Percentiles rank a stretch among this genome's conserved stretches.
These are phyloP conservation scores for Ascodesmis nigricans DNA, from an alignment of 495 filamentous ascomycete genomes.

Conservation along the genomic window DNA sequence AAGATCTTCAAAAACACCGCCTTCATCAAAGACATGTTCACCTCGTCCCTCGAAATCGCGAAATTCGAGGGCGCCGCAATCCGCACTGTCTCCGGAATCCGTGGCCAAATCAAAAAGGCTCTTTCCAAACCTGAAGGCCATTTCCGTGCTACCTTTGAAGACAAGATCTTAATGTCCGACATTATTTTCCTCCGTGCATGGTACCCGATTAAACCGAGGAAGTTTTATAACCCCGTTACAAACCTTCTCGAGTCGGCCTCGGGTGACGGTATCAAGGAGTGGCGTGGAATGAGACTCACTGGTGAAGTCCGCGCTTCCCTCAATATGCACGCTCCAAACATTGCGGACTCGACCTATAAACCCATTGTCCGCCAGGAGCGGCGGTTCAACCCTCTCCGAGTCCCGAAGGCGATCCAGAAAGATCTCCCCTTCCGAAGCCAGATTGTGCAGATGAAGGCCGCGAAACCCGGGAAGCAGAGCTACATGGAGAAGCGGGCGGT, in stretches of 20 bases:
- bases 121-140: conserved; percentile 78
- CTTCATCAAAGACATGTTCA: conserved; percentile 99
- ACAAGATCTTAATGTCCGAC: conserved; percentile 90
- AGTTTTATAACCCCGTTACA: conserved; percentile 91
- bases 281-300: conserved; percentile 84
- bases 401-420: conserved; percentile 63
- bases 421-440: conserved; percentile 86
- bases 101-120: conserved; percentile 90
- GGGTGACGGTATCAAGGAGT: conserved; percentile 28
- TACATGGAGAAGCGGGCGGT: conserved; percentile 91
- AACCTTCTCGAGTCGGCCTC: conserved; percentile 43
- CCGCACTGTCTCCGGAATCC: conserved; percentile 81
- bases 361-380: conserved; percentile 56
- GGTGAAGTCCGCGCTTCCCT: conserved; percentile 68
- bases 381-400: conserved; percentile 83
- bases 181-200: conserved; percentile 89
- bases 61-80: conserved; percentile 95
- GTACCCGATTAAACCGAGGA: conserved; percentile 84
- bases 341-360: conserved; percentile 62
- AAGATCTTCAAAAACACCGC: conserved; percentile 99
- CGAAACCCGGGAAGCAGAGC: conserved; percentile 57
- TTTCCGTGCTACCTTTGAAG: conserved; percentile 92
- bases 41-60: conserved; percentile 68
- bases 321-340: conserved; percentile 49
- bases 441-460: conserved; percentile 56